Evolutionary conservation across 441 rosid genomes (phyloP), one percentile per base, ranked within the genome.

Genomic region (Francoa sonchifolia): DNA sequence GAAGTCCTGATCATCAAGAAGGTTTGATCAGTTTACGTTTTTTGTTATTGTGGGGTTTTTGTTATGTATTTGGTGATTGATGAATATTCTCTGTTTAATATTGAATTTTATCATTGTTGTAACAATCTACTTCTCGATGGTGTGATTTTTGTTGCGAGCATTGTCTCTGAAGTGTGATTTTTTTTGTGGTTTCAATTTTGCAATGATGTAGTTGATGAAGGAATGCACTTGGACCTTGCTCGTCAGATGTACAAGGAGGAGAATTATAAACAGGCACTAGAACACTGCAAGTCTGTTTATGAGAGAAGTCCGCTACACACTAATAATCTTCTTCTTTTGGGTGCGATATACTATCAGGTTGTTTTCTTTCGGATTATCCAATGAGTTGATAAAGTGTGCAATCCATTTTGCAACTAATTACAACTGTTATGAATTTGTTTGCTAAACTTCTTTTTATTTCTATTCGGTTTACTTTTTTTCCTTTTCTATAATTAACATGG

Each of bases 331-430:
- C 89, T 92, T 56, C 92, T 92, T 49, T 25, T 87, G 61, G 99
- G 99, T 58, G 99, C 99, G 50, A 77, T 81, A 23, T 81, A 77
- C 66, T 92, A 83, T 62, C 99, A 87, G 95, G 99, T 92, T 48
- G 31, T 42, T 2, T 26, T 35, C 14, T 15, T 26, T 27, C n/a
- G n/a, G n/a, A n/a, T n/a, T n/a, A n/a, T n/a, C n/a, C n/a, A n/a
- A n/a, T n/a, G n/a, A n/a, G n/a, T n/a, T n/a, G n/a, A n/a, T n/a
- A n/a, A n/a, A n/a, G n/a, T n/a, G n/a, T n/a, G n/a, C n/a, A n/a
- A n/a, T n/a, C n/a, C n/a, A n/a, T n/a, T n/a, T n/a, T n/a, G n/a
- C n/a, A n/a, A n/a, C n/a, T n/a, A n/a, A n/a, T n/a, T n/a, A n/a
- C 27, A 25, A 6, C 12, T 8, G 5, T 19, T 5, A 35, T 15